Conservation (phyloP, 2,329 filamentous ascomycete species). For the Penicillium corylophilum region DNA sequence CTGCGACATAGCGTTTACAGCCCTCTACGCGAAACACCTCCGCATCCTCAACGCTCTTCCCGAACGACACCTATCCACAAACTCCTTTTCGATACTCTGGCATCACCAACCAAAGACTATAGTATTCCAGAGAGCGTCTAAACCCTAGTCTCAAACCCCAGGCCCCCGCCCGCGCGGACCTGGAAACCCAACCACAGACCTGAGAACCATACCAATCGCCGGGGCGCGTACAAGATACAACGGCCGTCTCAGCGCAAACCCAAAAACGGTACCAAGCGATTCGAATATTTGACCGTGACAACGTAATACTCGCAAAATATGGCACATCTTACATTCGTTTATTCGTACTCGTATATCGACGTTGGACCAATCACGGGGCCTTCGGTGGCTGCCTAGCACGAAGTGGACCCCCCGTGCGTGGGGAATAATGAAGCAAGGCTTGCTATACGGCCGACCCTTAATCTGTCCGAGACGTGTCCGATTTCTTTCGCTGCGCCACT, state of each 20-base stretch:
- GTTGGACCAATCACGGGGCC: background rate
- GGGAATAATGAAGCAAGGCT: conserved; percentile 11
- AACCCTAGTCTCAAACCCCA: background rate
- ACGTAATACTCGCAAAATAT: background rate
- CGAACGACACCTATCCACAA: background rate
- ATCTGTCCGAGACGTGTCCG: background rate
- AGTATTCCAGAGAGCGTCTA: background rate
- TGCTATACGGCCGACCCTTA: background rate
- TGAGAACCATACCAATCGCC: background rate
- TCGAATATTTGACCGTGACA: conserved; percentile 3
- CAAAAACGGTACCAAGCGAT: background rate
- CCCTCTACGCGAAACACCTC: background rate
- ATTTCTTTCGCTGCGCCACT: background rate
- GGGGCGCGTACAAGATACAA: background rate
- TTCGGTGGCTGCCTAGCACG: conserved; percentile 7
- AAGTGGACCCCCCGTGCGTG: conserved; percentile 9
- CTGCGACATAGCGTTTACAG: background rate
- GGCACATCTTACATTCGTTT: background rate
- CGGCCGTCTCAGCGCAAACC: background rate
- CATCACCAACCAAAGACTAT: background rate
- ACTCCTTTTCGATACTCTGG: background rate
- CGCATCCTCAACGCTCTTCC: background rate
- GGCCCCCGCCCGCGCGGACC: background rate
- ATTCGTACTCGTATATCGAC: conserved; percentile 3
- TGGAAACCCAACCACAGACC: background rate